These are phyloP conservation scores for Amesomyces nigricolor DNA, from an alignment of 2,329 filamentous ascomycete species.

Conservation along the genomic window DNA sequence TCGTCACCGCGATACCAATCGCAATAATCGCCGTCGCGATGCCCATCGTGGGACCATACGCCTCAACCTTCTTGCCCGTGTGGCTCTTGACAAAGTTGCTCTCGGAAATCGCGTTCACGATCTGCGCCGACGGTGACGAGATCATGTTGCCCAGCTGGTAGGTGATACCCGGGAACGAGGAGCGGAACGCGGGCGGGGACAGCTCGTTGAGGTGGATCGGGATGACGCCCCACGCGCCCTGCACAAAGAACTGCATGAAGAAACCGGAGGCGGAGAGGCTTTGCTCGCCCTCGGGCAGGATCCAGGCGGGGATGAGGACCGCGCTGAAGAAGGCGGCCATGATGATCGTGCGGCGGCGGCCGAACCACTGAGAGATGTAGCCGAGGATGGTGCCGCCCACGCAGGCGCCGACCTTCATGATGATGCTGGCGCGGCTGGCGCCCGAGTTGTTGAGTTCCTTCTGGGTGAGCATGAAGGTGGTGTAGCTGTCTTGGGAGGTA, in stretches of 20 bases:
- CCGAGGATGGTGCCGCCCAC: slow-evolving; percentile 69
- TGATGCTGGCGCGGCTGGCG: slow-evolving; percentile 68
- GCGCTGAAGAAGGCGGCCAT: slow-evolving; percentile 54
- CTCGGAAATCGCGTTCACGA: slow-evolving; percentile 70
- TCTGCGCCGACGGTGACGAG: slow-evolving; percentile 66
- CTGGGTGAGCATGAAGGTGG: slow-evolving; percentile 69
- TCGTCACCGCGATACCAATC: slow-evolving; percentile 60
- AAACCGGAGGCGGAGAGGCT: slow-evolving; percentile 60
- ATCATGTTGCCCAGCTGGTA: slow-evolving; percentile 75
- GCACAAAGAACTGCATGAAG: slow-evolving; percentile 64
- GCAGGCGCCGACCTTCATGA: slow-evolving; percentile 75
- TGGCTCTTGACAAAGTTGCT: slow-evolving; percentile 48
- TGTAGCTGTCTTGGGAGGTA: slow-evolving; percentile 75
- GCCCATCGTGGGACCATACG: slow-evolving; percentile 71
- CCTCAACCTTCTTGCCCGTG: slow-evolving; percentile 55
- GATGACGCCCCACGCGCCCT: slow-evolving; percentile 62
- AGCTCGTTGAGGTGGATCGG: slow-evolving; percentile 71
- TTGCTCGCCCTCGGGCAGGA: slow-evolving; percentile 55
- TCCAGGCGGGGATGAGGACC: slow-evolving; percentile 63
- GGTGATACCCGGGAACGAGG: slow-evolving; percentile 63
- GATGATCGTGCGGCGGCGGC: slow-evolving; percentile 65
- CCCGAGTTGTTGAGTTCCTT: slow-evolving; percentile 61
- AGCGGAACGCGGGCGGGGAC: slow-evolving; percentile 63
- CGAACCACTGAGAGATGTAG: slow-evolving; percentile 69
- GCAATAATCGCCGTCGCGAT: slow-evolving; percentile 73